phyloP scores from a whole-genome alignment of 1,284 basidiomycete genomes.

The Ceratobasidium sp. region DNA sequence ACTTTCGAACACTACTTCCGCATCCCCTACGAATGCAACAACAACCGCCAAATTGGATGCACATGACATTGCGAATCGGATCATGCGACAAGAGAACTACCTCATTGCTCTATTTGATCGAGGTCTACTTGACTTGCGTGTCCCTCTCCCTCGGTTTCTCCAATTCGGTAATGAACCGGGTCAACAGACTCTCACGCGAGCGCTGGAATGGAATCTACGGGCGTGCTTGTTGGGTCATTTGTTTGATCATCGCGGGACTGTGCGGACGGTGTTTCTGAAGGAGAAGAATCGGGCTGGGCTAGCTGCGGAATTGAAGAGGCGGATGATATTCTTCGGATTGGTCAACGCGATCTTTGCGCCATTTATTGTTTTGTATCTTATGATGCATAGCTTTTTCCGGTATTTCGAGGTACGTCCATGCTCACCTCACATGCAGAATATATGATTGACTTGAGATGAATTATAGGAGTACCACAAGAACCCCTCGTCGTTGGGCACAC shows the following conservation, averaged over 20 bases:
- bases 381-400: constrained; percentile 99
- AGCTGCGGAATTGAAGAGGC: constrained; percentile 88
- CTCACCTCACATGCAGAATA: background rate
- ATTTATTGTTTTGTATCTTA: constrained; percentile 94
- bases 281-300: constrained; percentile 82
- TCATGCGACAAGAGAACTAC: constrained; percentile 98
- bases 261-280: constrained; percentile 91
- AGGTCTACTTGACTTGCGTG: constrained; percentile 89
- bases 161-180: constrained; percentile 53
- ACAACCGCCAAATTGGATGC: constrained; percentile 88
- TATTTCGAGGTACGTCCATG: constrained; percentile 88
- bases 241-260: constrained; percentile 89
- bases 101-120: constrained; percentile 98
- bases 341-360: constrained; percentile 96
- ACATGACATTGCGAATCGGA: constrained; percentile 96
- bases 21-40: constrained; percentile 55
- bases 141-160: constrained; percentile 73
- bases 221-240: constrained; percentile 96
- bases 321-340: constrained; percentile 97
- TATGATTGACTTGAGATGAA: background rate
- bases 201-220: constrained; percentile 95
- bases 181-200: constrained; percentile 83
- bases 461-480: constrained; percentile 98
- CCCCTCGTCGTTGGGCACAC: constrained; percentile 91
- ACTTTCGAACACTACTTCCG: constrained; percentile 72